These are phyloP conservation scores for Diplodia intermedia DNA, from an alignment of 2,329 filamentous ascomycete genomes.

Conservation along the genomic window DNA sequence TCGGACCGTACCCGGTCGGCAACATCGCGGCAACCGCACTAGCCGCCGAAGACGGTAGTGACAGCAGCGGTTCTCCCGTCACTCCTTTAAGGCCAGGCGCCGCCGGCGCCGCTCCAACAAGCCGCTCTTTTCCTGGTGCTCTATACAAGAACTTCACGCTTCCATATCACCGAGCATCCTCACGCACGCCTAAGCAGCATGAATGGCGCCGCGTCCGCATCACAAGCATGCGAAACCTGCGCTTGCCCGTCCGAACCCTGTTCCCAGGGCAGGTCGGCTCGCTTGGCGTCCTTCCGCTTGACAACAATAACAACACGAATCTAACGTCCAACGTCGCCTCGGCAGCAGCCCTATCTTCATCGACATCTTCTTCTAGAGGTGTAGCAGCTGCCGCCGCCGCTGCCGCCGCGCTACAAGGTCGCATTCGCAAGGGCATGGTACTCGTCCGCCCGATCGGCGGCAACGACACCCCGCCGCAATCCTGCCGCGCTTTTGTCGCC, in stretches of 20 bases:
- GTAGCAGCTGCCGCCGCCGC: neutral
- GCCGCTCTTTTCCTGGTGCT: conserved; percentile 58
- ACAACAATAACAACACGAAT: conserved; percentile 37
- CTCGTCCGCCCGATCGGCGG: conserved; percentile 63
- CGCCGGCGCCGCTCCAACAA: conserved; percentile 47
- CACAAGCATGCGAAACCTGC: conserved; percentile 85
- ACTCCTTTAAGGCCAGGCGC: conserved; percentile 32
- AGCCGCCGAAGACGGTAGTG: conserved; percentile 45
- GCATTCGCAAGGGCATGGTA: conserved; percentile 81
- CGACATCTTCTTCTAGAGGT: conserved; percentile 34
- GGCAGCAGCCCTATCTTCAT: neutral
- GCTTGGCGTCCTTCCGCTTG: conserved; percentile 70
- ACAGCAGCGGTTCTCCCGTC: conserved; percentile 42
- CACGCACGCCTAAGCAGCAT: conserved; percentile 37
- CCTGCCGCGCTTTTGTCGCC: conserved; percentile 61
- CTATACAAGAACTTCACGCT: conserved; percentile 39
- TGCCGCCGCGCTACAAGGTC: conserved; percentile 23
- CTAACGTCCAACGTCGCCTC: neutral
- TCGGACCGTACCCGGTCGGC: conserved; percentile 70
- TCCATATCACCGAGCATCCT: conserved; percentile 23
- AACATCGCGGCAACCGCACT: conserved; percentile 19
- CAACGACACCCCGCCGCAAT: conserved; percentile 53
- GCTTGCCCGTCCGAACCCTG: conserved; percentile 79
- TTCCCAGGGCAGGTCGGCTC: conserved; percentile 87
- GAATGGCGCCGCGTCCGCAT: conserved; percentile 82